Base-by-base conservation (phyloP, 129 eudicot genomes). In the Pseudognaphalium luteoalbum region DNA sequence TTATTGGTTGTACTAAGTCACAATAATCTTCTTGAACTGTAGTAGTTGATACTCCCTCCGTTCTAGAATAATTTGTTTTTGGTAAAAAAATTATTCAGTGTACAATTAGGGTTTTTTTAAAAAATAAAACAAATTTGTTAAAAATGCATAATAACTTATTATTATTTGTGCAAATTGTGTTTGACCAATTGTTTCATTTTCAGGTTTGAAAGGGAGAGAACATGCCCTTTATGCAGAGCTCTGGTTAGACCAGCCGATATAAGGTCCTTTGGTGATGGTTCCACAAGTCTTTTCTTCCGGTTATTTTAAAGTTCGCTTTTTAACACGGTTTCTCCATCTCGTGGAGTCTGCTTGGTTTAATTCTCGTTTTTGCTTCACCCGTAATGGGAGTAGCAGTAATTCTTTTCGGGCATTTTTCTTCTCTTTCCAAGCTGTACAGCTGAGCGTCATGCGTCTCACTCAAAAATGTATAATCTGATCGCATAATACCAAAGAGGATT, bases 191-290 rank as follows among this genome's bases (percentile, higher is more conserved):
- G 68, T 77, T 68, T 41, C 62, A 5, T 72, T 73, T 83, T n/a
- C 83, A 88, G 93, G 93, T 88, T 88, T 80, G 93, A 88, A 69
- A 81, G 93, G 79, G 93, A 88, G 73, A 79, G 93, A 72, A 88
- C 93, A 16, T 88, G 93, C 81, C 93, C 93, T 58, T 69, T 88
- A 67, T 88, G 93, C 85, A 83, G 93, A 80, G 90, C 90, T 32
- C 54, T 88, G 76, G 93, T 88, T 52, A 79, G 93, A 74, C 88
- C 90, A 39, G 90, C 93, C 34, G 93, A 86, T 80, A 79, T 88
- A 51, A 74, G 82, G 30, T 88, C 93, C 11, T 88, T 83, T 61
- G 93, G 90, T 19, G 90, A 88, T 76, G 93, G 93, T 20, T 88
- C 93, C 42, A 85, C 93, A 1, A 85, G 81, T 70, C 87, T 85